These are phyloP conservation scores for Inga laurina DNA, from an alignment of 306 rosid genomes.

Conservation along the genomic window DNA sequence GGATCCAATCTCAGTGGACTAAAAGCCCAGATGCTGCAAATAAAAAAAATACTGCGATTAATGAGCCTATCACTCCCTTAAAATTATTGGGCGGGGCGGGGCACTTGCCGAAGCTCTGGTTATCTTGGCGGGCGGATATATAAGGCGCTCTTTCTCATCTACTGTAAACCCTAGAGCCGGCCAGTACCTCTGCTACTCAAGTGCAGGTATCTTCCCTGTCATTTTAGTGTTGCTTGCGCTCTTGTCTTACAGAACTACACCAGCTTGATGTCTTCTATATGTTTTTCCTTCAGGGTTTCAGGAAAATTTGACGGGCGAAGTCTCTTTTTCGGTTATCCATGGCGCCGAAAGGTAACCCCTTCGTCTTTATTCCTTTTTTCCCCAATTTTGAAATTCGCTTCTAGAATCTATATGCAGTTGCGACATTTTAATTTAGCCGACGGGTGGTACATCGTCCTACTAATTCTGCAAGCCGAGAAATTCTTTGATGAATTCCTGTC, in stretches of 20 bases:
- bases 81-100: neutral
- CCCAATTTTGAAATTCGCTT: neutral
- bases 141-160: neutral
- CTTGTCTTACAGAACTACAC: neutral
- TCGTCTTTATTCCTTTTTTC: neutral
- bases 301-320: constrained; percentile 25
- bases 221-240: too few species aligned
- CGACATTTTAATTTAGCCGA: neutral
- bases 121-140: neutral
- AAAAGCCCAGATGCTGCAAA: neutral
- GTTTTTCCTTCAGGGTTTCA: constrained; percentile 23
- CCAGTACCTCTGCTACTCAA: neutral
- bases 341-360: constrained; percentile 66
- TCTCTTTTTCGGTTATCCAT: constrained; percentile 35
- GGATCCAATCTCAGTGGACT: neutral
- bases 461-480: neutral
- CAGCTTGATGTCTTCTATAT: neutral
- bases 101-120: neutral
- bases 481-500: neutral
- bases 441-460: neutral
- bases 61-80: neutral
- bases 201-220: constrained; percentile 25
- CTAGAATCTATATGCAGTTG: neutral
- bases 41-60: neutral
- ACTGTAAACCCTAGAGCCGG: constrained; percentile 39